These are phyloP conservation scores for Rhodamnia argentea DNA, from an alignment of 345 rosid species.

Conservation along the genomic window DNA sequence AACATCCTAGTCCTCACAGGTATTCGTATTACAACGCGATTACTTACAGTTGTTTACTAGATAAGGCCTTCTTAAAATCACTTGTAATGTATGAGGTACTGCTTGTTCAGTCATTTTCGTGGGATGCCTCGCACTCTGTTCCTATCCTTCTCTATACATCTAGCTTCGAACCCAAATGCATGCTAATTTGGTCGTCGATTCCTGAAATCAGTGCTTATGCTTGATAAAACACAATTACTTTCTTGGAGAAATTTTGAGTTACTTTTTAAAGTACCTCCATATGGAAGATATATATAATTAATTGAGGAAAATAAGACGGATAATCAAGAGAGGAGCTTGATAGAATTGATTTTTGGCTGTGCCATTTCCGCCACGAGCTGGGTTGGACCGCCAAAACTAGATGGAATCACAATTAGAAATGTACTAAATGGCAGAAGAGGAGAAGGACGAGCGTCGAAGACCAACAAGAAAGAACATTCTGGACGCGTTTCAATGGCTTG, in stretches of 20 bases:
- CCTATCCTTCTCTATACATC: not conserved
- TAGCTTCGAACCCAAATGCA: not conserved
- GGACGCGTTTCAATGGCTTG: slow-evolving; percentile 34
- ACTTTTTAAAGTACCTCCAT: not conserved
- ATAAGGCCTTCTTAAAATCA: not conserved
- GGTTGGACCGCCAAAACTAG: not conserved
- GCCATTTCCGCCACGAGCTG: not conserved
- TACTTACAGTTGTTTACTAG: not conserved
- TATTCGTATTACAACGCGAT: slow-evolving; percentile 5
- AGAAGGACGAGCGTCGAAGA: not conserved
- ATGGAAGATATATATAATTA: not conserved
- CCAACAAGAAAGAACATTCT: slow-evolving; percentile 46
- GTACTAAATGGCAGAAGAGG: slow-evolving; percentile 21
- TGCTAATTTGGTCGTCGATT: not conserved
- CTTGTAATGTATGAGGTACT: not conserved
- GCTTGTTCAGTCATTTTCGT: not conserved
- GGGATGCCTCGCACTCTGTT: not conserved
- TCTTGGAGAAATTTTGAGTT: not conserved
- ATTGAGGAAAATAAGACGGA: not conserved
- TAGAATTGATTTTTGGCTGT: not conserved
- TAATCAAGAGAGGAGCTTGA: not conserved
- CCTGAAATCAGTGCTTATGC: not conserved
- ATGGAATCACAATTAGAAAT: not conserved
- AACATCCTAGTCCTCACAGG: slow-evolving; percentile 43
- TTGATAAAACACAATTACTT: not conserved